A percentile compares a stretch with the other conserved stretches of the same genome.
Evolutionary conservation across 108 stramenopile genomes (phyloP).

Genomic region (Ochromonas danica): DNA sequence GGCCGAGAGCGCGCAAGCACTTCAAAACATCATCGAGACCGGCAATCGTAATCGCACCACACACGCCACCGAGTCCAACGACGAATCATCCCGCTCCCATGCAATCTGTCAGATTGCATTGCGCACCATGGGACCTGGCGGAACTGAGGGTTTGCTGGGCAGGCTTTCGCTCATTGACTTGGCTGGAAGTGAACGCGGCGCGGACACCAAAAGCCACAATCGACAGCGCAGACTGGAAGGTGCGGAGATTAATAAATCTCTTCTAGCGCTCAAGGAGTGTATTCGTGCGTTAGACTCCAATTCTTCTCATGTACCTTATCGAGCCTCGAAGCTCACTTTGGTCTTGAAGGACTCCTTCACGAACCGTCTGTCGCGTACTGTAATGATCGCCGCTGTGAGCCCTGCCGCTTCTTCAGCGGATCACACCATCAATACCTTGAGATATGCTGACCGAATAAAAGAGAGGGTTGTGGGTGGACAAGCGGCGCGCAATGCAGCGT

Average conservation of each 20-base stretch:
- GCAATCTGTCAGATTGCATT: constrained; percentile 92
- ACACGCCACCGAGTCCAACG: constrained; percentile 77
- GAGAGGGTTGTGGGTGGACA: constrained; percentile 6
- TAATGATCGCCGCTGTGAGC: constrained; percentile 95
- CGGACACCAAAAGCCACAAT: constrained; percentile 91
- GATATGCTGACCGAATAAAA: constrained; percentile 76
- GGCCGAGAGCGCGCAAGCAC: constrained; percentile 67
- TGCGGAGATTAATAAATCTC: constrained; percentile 93
- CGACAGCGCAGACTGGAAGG: constrained; percentile 85
- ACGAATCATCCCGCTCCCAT: constrained; percentile 84
- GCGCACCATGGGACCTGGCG: constrained; percentile 96
- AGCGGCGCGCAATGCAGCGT: neutral
- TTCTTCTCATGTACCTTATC: constrained; percentile 88
- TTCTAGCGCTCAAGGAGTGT: constrained; percentile 95
- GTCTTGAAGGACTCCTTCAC: constrained; percentile 83
- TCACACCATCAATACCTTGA: constrained; percentile 94
- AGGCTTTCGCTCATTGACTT: constrained; percentile 91
- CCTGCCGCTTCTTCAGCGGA: constrained; percentile 87
- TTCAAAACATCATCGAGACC: constrained; percentile 71
- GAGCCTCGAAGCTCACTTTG: constrained; percentile 93
- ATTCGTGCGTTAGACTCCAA: constrained; percentile 90
- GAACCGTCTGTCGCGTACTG: constrained; percentile 69
- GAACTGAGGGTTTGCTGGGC: constrained; percentile 76
- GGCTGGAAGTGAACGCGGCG: constrained; percentile 92
- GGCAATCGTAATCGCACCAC: constrained; percentile 91